Percentiles rank a stretch among this genome's conserved stretches.
phyloP scores from a whole-genome alignment of 192 early-diverging fungal genomes.

The Phycomyces blakesleeanus region DNA sequence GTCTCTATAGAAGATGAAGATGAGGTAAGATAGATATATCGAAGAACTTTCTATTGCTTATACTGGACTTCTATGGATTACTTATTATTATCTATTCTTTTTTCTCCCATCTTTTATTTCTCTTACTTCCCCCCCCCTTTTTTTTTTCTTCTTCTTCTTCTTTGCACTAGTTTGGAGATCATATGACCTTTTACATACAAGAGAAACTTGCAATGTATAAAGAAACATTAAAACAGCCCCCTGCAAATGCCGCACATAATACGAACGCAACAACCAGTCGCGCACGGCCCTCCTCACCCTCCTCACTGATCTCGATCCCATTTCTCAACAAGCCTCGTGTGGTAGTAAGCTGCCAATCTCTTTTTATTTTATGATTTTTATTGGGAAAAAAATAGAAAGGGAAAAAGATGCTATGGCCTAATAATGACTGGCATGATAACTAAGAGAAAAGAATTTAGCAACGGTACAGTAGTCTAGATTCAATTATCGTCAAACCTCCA shows the following conservation, averaged over 20 bases:
- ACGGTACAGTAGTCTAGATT: conserved; percentile 21
- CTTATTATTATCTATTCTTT: too few species aligned
- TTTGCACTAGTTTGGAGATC: neutral
- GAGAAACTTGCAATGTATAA: conserved; percentile 11
- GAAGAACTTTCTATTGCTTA: too few species aligned
- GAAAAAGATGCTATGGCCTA: too few species aligned
- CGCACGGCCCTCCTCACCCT: conserved; percentile 18
- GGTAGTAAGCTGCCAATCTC: conserved; percentile 8
- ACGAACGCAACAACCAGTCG: neutral
- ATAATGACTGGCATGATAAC: neutral
- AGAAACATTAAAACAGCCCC: conserved; percentile 3
- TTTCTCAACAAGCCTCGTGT: conserved; percentile 24
- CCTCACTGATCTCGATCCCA: conserved; percentile 13
- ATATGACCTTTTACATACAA: conserved; percentile 21
- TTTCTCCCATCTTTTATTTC: too few species aligned
- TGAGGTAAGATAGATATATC: neutral
- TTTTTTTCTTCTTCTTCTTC: neutral
- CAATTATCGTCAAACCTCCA: conserved; percentile 1
- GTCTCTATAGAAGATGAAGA: neutral
- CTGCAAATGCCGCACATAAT: conserved; percentile 3
- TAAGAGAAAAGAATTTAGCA: conserved; percentile 8
- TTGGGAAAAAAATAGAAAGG: too few species aligned
- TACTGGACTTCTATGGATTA: too few species aligned
- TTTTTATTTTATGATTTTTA: too few species aligned
- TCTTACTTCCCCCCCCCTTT: too few species aligned